Conservation (phyloP, 768 basidiomycete species). For the Boletus rubescentipes region DNA sequence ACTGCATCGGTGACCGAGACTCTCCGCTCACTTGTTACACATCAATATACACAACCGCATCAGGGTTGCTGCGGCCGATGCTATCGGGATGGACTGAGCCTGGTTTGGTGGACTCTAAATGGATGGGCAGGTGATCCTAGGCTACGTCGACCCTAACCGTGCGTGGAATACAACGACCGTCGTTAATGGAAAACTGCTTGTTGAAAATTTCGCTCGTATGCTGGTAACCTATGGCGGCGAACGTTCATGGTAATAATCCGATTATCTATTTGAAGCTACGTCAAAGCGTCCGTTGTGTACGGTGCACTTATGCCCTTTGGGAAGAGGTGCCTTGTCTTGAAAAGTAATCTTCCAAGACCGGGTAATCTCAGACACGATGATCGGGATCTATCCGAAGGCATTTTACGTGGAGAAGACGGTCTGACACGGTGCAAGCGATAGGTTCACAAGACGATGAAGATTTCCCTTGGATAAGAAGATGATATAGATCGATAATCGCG, state of each 20-base stretch:
- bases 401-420: constrained; percentile 26
- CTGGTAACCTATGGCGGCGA: background rate
- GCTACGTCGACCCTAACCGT: background rate
- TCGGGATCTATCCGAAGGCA: constrained; percentile 10
- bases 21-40: constrained; percentile 2
- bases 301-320: constrained; percentile 16
- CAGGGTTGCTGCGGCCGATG: constrained; percentile 18
- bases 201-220: background rate
- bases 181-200: background rate
- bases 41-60: constrained; percentile 8
- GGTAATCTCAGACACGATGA: constrained; percentile 6
- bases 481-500: constrained; percentile 20
- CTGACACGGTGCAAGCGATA: constrained; percentile 10
- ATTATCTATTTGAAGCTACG: constrained; percentile 3
- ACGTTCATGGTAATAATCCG: constrained; percentile 9
- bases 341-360: constrained; percentile 12
- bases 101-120: constrained; percentile 3
- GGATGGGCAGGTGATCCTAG: background rate
- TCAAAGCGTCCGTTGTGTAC: constrained; percentile 12
- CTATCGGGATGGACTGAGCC: constrained; percentile 11
- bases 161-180: background rate
- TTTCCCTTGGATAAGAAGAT: constrained; percentile 17
- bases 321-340: constrained; percentile 10
- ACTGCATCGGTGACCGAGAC: background rate
- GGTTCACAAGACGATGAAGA: background rate